Evolutionary conservation across 225 moss, liverwort and hornwort genomes (phyloP), one percentile per base, ranked within the genome.

Genomic region (Bryoerythrophyllum caledonicum): DNA sequence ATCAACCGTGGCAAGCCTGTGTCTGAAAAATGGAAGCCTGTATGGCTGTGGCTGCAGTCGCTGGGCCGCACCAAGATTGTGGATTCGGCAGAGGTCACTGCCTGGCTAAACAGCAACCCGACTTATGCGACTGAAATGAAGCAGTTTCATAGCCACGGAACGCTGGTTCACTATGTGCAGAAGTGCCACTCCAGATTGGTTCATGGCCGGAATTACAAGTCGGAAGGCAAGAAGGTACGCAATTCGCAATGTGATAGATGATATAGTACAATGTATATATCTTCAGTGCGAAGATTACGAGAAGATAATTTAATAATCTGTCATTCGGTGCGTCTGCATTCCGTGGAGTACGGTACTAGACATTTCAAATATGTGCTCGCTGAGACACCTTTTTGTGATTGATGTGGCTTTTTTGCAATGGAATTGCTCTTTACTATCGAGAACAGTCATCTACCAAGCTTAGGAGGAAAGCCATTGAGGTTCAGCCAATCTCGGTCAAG

Each of bases 11-110:
- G 90, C 25, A 93, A 93, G 48, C 93, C 91, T 7, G 86, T 91
- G 10, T 87, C 89, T 1, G 79, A 84, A 70, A 91, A 93, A 48
- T 93, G 93, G 93, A 88, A 85, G 78, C 93, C 93, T 44, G 87
- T 87, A 7, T 93, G 90, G 82, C 76, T 72, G 30, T 93, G 93
- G 93, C 77, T 93, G 75, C 79, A 89, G 59, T 76, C 83, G 71
- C 71, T 93, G 73, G 86, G 79, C 14, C 87, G 86, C 58, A 80
- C 78, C 60, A 91, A 89, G 69, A 79, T 89, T 28, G 89, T 93
- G 23, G 86, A 86, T 60, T 78, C 84, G 30, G 49, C 74, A 58
- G 87, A 93, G 72, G 87, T 93, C 38, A 67, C 72, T 52, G 90
- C 85, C 9, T 93, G 93, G 93, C 74, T 93, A 72, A 82, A 82